These are phyloP conservation scores for Termitomyces sp. DNA, from an alignment of 1,284 basidiomycete species.

Conservation along the genomic window DNA sequence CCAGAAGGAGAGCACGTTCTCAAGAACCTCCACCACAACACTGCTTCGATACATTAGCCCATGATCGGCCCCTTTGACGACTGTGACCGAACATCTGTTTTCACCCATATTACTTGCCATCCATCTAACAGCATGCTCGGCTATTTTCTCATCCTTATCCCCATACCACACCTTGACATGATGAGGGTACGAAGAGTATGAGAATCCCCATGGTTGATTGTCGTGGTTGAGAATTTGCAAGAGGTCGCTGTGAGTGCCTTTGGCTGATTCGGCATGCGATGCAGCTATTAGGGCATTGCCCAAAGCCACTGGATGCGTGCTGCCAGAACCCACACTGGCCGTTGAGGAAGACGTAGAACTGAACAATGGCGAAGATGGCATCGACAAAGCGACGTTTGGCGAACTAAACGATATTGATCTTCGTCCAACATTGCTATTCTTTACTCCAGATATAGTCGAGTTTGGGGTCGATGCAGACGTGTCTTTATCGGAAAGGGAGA, in stretches of 20 bases:
- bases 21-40: slow-evolving; percentile 86
- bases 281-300: slow-evolving; percentile 88
- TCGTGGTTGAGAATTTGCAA: slow-evolving; percentile 87
- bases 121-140: slow-evolving; percentile 82
- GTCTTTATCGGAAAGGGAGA: slow-evolving; percentile 22
- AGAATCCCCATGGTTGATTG: slow-evolving; percentile 80
- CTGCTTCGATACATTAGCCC: slow-evolving; percentile 86
- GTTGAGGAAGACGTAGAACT: slow-evolving; percentile 36
- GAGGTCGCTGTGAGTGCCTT: slow-evolving; percentile 87
- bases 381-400: slow-evolving; percentile 36
- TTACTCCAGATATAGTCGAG: slow-evolving; percentile 21
- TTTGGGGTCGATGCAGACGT: slow-evolving; percentile 22
- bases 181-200: slow-evolving; percentile 73
- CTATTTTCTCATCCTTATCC: slow-evolving; percentile 88
- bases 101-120: slow-evolving; percentile 84
- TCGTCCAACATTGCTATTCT: slow-evolving; percentile 40
- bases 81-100: slow-evolving; percentile 69
- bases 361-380: slow-evolving; percentile 46
- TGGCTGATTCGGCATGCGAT: slow-evolving; percentile 89
- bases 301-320: slow-evolving; percentile 61
- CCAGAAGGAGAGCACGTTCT: slow-evolving; percentile 64
- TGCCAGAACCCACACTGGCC: slow-evolving; percentile 31
- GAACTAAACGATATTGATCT: slow-evolving; percentile 65
- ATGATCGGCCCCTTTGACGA: slow-evolving; percentile 87
- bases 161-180: slow-evolving; percentile 92